Base-by-base conservation (phyloP, 805 yeast species). In the Kodamaea jinghongensis region DNA sequence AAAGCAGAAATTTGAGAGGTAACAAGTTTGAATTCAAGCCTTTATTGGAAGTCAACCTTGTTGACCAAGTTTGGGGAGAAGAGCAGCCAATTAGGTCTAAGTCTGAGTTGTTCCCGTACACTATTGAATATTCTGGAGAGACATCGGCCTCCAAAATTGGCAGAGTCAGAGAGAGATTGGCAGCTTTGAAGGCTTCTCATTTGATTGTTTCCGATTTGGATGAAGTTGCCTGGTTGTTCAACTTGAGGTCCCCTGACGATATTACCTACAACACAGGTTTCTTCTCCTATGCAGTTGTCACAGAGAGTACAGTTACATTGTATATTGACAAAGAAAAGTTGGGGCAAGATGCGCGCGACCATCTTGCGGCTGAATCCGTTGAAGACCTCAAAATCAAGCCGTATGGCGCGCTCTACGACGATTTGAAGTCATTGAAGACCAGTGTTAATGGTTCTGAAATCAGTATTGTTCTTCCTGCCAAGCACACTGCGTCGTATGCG, bases 201-300 rank as follows among this genome's bases (percentile, higher is more conserved):
- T 68, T 86, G 33, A 65, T 89, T 10, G 68, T 86, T 3, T 71
- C 80, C n/a, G 80, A 89, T 1, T 63, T 90, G 38, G 97, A 91
- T 64, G 96, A 90, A 50, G 78, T 89, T 46, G 93, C 96, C 6
- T 90, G 96, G 96, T 63, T 89, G 31, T 75, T 89, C 55, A 91
- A 91, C 55, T 64, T 91, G 41, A 78, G 99, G 47, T 86, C 90
- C 4, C 76, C 61, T 34, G 44, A 73, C 15, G 98, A 91, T 58
- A 82, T 91, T 43, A 82, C 81, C 4, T 91, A 75, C 56, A 83
- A 83, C 53, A 97, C 98, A 0, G 91, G 89, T 2, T 93, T 91
- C 58, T 88, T 80, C 61, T 70, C 90, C 6, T 85, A 81, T 51
- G 67, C 78, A 1, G 56, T 75, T 1, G 44, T 71, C 13, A 50